Conservation (phyloP, 2,329 filamentous ascomycete genomes). For the Ophiosphaerella narmari region DNA sequence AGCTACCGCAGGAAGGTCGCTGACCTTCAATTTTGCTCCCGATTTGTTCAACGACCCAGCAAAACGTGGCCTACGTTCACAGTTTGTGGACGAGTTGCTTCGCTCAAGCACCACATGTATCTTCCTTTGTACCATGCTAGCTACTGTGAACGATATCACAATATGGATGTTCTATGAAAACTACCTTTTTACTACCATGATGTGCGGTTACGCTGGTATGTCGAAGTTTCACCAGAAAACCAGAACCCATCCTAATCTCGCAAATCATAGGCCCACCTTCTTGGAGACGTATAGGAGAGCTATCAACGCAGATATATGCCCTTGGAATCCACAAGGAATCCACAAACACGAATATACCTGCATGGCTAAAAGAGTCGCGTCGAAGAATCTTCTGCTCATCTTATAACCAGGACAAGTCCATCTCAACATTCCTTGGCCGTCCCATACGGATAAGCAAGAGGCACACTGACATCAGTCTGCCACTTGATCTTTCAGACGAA, state of each 20-base stretch:
- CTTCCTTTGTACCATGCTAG: constrained; percentile 45
- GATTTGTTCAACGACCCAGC: constrained; percentile 24
- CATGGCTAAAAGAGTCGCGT: constrained; percentile 36
- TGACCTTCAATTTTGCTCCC: constrained; percentile 29
- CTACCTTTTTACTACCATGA: constrained; percentile 41
- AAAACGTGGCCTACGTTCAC: constrained; percentile 20
- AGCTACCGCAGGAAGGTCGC: constrained; percentile 43
- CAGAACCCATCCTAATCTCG: background rate
- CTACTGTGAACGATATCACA: constrained; percentile 46
- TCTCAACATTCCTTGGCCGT: constrained; percentile 42
- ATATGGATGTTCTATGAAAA: constrained; percentile 45
- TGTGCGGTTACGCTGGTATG: constrained; percentile 46
- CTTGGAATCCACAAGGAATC: constrained; percentile 40
- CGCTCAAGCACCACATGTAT: constrained; percentile 45
- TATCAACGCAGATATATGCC: constrained; percentile 37
- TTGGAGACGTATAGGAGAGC: constrained; percentile 39
- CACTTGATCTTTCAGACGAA: constrained; percentile 37
- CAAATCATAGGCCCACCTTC: constrained; percentile 26
- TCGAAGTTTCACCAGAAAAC: background rate
- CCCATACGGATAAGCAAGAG: constrained; percentile 37
- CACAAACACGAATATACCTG: constrained; percentile 25
- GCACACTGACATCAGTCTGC: constrained; percentile 35
- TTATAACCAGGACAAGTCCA: constrained; percentile 40
- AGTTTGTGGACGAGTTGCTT: constrained; percentile 37
- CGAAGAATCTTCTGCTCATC: constrained; percentile 33